Base-by-base conservation (phyloP, 2,329 filamentous ascomycete species). In the Aspergillus ustus region DNA sequence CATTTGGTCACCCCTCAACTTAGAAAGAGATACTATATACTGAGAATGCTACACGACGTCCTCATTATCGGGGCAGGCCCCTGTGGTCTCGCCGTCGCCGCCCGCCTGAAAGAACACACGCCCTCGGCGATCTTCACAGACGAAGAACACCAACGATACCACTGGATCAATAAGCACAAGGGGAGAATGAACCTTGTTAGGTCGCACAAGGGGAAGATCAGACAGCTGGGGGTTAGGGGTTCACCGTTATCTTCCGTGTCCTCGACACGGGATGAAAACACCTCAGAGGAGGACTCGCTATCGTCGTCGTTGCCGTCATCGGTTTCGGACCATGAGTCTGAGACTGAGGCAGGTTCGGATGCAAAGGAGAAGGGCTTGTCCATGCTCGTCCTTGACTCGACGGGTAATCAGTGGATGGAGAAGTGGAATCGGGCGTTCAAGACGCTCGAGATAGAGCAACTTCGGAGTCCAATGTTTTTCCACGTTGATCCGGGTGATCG, bases 401-500 rank as follows among this genome's bases (percentile, higher is more conserved):
- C 85, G 0, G 85, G 84, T 0, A 77, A 83, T 52, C 70, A 79
- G 49, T 94, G 90, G 90, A 86, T 94, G 81, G 77, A 83, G 9
- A 82, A 86, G 45, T 94, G 91, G 91, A 86, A 90, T 49, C 79
- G 82, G 15, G 82, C 90, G 3, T 94, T 94, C 75, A 80, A 82
- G 34, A 85, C 84, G 2, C 86, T 92, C 49, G 84, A 88, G 52
- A 94, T 94, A 51, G 82, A 84, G 1, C 86, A 93, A 68, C 78
- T 95, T 44, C 83, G 91, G 17, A 93, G 90, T 66, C 91, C 90
- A 0, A 91, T 94, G 89, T 90, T 93, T 70, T 94, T 92, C 79
- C 91, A 95, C 70, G 82, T 91, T 15, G 91, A 94, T 70, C 91
- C 91, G 0, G 81, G 85, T 1, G 91, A 94, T 73, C 82, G 90